Conservation (phyloP, 306 rosid genomes). For the Fagus sylvatica region DNA sequence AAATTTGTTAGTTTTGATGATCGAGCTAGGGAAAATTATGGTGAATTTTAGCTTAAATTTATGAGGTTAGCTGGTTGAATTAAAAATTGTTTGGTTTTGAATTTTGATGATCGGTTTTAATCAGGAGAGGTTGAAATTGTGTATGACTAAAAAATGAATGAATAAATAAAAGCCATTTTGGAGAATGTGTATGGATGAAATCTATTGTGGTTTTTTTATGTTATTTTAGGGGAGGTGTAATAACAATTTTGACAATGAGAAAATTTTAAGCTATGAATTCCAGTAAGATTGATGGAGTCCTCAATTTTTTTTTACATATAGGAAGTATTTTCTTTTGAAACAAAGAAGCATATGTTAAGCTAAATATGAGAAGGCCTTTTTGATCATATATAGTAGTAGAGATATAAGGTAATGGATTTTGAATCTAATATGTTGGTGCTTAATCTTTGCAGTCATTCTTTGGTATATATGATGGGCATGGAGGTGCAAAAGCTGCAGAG, state of each 20-base stretch:
- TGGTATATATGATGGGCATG: constrained; percentile 94
- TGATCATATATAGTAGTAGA: background rate
- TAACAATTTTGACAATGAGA: background rate
- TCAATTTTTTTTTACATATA: background rate
- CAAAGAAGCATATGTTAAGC: background rate
- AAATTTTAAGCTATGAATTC: background rate
- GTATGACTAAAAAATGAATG: background rate
- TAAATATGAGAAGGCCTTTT: background rate
- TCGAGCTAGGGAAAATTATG: background rate
- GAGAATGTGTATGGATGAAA: background rate
- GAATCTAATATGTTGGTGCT: constrained; percentile 23
- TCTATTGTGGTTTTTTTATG: background rate
- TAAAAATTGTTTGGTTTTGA: background rate
- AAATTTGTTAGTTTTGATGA: background rate
- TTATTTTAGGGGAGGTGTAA: background rate
- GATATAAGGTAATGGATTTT: background rate
- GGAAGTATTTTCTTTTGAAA: background rate
- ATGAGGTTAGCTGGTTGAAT: background rate
- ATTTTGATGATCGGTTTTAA: background rate
- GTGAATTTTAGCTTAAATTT: background rate
- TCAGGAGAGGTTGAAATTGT: background rate
- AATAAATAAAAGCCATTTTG: background rate
- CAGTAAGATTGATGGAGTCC: background rate
- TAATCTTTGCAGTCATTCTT: constrained; percentile 73
- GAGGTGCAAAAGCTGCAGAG: constrained; percentile 87